phyloP scores from a whole-genome alignment of 2,329 filamentous ascomycete genomes.

The Thielaviopsis ethacetica region DNA sequence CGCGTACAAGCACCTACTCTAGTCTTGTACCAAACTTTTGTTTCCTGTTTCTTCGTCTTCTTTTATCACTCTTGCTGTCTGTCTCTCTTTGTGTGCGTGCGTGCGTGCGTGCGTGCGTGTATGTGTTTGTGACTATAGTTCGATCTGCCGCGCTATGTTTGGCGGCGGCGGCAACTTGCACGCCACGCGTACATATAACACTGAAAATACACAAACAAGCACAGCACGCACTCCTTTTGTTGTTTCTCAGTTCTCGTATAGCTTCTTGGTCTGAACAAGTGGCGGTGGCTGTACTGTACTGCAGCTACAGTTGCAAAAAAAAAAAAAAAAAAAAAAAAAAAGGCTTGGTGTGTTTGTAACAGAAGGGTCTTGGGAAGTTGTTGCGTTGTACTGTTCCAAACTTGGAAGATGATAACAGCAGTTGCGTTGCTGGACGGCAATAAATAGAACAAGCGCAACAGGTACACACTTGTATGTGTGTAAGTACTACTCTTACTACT shows the following conservation, averaged over 20 bases:
- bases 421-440: neutral
- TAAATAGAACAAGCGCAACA: neutral
- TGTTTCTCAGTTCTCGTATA: neutral
- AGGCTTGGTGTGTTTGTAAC: too few species aligned
- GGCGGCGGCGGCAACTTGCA: neutral
- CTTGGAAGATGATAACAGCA: neutral
- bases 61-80: too few species aligned
- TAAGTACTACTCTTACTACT: neutral
- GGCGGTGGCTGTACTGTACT: neutral
- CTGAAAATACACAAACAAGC: neutral
- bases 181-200: neutral
- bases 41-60: neutral
- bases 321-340: too few species aligned
- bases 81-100: too few species aligned
- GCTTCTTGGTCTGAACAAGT: neutral
- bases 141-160: neutral
- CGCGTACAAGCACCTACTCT: neutral
- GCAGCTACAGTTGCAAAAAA: neutral
- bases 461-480: neutral
- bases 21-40: neutral
- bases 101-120: too few species aligned
- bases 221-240: neutral
- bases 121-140: too few species aligned
- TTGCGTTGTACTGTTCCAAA: neutral
- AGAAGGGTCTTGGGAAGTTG: too few species aligned